Base-by-base conservation (phyloP, 2,329 filamentous ascomycete species). In the Blastomyces emzantsi region DNA sequence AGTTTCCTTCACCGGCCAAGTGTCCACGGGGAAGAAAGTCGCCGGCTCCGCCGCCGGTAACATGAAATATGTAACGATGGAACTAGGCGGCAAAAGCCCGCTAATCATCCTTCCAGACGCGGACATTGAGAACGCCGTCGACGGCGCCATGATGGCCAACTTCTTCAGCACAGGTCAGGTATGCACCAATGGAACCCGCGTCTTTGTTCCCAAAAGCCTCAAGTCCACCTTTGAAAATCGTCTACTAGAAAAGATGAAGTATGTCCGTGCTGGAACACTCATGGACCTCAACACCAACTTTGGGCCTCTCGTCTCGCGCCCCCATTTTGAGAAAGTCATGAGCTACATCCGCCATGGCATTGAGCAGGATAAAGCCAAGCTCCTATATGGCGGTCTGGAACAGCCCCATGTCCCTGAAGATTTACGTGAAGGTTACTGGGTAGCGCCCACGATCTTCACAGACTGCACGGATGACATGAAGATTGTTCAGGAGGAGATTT, bases 11-110 rank as follows among this genome's bases (percentile, higher is more conserved):
- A 96, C 91, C 0, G 91, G 91, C 22, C 90, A 95, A 73, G 90
- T 95, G 33, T 83, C 85, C 64, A 96, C 91, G 0, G 91, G 92
- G 17, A 84, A 85, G 76, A 93, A 90, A 73, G 91, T 96, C 11
- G 90, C 91, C 11, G 84, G 83, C 54, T 80, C 87, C 45, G 91
- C 91, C 2, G 87, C 89, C 0, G 85, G 84, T 41, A 85, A 84
- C 69, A 92, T 95, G 88, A 95, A 95, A 77, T 91, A 92, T 72
- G 87, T 94, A 59, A 96, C 92, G 25, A 92, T 95, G 89, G 92
- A 96, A 77, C 83, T 96, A 0, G 92, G 92, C 62, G 92, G 92
- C 60, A 96, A 96, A 78, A 91, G 87, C 65, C 90, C 91, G 0
- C 80, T 91, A 52, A 80, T 96, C 60, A 82, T 96, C 57, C 84